Percentiles rank a stretch among this genome's conserved stretches.
These are phyloP conservation scores for Phytophthora chlamydospora DNA, from an alignment of 352 stramenopile species.

Conservation along the genomic window DNA sequence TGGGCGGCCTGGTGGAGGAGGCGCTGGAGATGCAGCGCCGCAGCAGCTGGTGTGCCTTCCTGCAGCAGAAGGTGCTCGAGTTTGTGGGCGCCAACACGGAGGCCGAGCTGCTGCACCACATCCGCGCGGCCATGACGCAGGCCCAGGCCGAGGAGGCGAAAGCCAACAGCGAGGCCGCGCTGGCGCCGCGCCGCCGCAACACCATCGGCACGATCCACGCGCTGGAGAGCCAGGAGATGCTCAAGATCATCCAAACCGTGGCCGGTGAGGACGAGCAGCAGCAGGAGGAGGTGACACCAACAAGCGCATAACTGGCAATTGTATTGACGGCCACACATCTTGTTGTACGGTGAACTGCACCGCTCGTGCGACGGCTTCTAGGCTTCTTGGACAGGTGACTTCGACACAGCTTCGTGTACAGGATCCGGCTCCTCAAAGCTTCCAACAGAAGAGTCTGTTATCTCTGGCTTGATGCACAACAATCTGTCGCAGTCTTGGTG, in stretches of 20 bases:
- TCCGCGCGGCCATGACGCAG: conserved; percentile 36
- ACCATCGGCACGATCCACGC: conserved; percentile 62
- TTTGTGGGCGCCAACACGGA: conserved; percentile 41
- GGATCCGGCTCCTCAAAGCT: too few species aligned
- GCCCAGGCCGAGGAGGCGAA: conserved; percentile 23
- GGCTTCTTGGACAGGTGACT: too few species aligned
- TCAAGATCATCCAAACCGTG: conserved; percentile 34
- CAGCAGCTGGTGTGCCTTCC: conserved; percentile 61
- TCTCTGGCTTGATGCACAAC: too few species aligned
- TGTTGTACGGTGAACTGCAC: too few species aligned
- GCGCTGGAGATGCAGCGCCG: conserved; percentile 50
- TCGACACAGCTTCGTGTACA: too few species aligned
- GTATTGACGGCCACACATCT: too few species aligned
- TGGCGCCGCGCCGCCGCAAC: conserved; percentile 32
- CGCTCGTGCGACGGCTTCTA: too few species aligned
- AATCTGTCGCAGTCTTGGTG: too few species aligned
- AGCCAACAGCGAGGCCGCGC: conserved; percentile 8
- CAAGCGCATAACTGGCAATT: conserved; percentile 7
- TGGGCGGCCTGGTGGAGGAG: conserved; percentile 49
- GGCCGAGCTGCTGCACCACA: conserved; percentile 47
- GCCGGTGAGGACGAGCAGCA: conserved; percentile 16
- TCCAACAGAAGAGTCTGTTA: too few species aligned
- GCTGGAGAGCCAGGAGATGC: conserved; percentile 67
- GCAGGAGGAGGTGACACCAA: conserved; percentile 3
- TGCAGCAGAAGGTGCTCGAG: conserved; percentile 63